Conservation (phyloP, 768 basidiomycete genomes). For the Lactarius psammicola region DNA sequence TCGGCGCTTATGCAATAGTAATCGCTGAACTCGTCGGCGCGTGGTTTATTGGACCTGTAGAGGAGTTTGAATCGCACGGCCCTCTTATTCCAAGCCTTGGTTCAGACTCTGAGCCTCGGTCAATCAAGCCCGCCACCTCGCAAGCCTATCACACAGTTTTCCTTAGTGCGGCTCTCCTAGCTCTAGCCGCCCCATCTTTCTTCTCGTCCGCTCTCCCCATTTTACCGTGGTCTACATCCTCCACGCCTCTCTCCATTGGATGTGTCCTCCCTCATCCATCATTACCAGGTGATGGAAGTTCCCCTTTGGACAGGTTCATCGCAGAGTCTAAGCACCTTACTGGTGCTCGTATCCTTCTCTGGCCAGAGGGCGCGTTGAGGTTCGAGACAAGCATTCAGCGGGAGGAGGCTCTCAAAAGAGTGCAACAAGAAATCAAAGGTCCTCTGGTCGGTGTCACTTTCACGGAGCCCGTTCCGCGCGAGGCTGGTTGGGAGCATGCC, state of each 20-base stretch:
- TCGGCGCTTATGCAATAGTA: constrained; percentile 73
- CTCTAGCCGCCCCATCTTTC: constrained; percentile 58
- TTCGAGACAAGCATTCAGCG: constrained; percentile 56
- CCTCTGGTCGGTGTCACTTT: constrained; percentile 70
- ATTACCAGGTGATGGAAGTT: constrained; percentile 41
- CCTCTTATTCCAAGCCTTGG: constrained; percentile 13
- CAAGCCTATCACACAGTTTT: constrained; percentile 35
- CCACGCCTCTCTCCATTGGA: constrained; percentile 61
- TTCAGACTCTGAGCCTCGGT: constrained; percentile 25
- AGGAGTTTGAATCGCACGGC: constrained; percentile 46
- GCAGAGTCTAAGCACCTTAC: constrained; percentile 48
- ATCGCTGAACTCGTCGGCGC: constrained; percentile 50
- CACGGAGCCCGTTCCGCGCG: constrained; percentile 51
- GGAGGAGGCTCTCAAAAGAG: constrained; percentile 45
- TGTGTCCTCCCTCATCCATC: constrained; percentile 61
- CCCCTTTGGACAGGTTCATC: constrained; percentile 61
- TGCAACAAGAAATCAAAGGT: constrained; percentile 40
- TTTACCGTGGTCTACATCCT: constrained; percentile 37
- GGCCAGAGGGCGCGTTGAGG: constrained; percentile 77
- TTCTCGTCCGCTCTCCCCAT: constrained; percentile 42
- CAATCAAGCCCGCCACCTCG: neutral
- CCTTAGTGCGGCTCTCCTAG: constrained; percentile 43
- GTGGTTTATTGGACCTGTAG: constrained; percentile 53
- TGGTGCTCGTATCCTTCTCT: constrained; percentile 59
- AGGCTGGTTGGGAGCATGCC: constrained; percentile 39